A percentile compares a stretch with the other conserved stretches of the same genome.
Evolutionary conservation across 1,139 yeast genomes (phyloP).

Genomic region (Hansenula lynferdii): DNA sequence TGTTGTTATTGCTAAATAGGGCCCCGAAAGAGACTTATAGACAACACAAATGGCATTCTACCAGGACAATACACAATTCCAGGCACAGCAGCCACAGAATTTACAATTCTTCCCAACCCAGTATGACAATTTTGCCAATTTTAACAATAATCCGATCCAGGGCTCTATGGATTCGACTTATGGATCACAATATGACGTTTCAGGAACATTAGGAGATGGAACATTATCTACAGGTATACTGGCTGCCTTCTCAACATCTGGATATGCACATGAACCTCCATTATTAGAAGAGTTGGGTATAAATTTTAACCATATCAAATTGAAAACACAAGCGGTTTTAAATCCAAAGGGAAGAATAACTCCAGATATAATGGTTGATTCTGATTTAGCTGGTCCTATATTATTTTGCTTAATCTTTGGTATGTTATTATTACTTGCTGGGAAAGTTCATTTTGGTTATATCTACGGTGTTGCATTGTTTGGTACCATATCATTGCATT

Average conservation of each 20-base stretch:
- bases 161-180: slow-evolving; percentile 22
- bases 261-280: slow-evolving; percentile 94
- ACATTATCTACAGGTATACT: slow-evolving; percentile 72
- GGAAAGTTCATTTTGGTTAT: slow-evolving; percentile 95
- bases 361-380: slow-evolving; percentile 79
- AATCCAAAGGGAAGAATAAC: slow-evolving; percentile 63
- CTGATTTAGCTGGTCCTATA: slow-evolving; percentile 95
- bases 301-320: slow-evolving; percentile 81
- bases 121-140: slow-evolving; percentile 16
- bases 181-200: slow-evolving; percentile 37
- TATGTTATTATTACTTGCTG: slow-evolving; percentile 72
- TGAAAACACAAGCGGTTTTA: slow-evolving; percentile 82
- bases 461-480: slow-evolving; percentile 93
- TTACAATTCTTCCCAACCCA: slow-evolving; percentile 29
- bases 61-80: slow-evolving; percentile 1
- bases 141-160: slow-evolving; percentile 23
- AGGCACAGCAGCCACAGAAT: slow-evolving; percentile 14
- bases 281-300: slow-evolving; percentile 90
- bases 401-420: slow-evolving; percentile 87
- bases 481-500: slow-evolving; percentile 83
- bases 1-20: too few species aligned
- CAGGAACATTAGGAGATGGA: slow-evolving; percentile 46
- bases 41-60: slow-evolving; percentile 21
- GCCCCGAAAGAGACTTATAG: too few species aligned
- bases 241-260: slow-evolving; percentile 91